Evolutionary conservation across 306 rosid species (phyloP).

Genomic region (Myrica gale): DNA sequence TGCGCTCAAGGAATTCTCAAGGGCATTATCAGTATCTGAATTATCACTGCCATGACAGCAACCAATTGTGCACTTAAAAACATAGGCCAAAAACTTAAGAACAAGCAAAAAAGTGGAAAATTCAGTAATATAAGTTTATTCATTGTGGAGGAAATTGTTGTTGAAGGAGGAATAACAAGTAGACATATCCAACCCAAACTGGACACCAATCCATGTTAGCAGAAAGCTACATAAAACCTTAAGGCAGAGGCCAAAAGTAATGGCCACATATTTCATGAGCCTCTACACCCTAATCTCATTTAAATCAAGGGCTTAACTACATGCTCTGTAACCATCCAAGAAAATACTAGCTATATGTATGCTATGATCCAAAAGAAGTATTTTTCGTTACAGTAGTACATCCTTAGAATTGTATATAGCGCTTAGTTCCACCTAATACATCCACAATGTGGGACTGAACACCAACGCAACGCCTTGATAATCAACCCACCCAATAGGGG

Average conservation of each 20-base stretch:
- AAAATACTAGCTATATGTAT: no score
- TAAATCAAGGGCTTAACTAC: no score
- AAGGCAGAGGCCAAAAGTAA: not conserved
- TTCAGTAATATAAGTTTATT: not conserved
- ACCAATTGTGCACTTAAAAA: slow-evolving; percentile 23
- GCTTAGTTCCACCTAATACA: no score
- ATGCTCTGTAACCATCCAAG: no score
- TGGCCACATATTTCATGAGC: not conserved
- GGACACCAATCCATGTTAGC: not conserved
- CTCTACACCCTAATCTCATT: not conserved
- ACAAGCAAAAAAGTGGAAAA: not conserved
- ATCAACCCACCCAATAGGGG: no score
- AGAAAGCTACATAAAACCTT: not conserved
- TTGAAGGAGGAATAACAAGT: not conserved
- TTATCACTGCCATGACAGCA: slow-evolving; percentile 61
- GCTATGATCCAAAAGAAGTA: not conserved
- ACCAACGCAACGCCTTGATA: no score
- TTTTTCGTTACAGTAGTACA: no score
- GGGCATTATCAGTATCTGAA: slow-evolving; percentile 70
- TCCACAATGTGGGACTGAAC: no score
- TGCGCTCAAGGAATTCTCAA: slow-evolving; percentile 89
- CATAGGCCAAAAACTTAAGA: not conserved
- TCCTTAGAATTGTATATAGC: no score
- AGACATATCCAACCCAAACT: not conserved
- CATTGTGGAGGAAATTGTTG: not conserved